Evolutionary conservation across 352 stramenopile species (phyloP), one percentile per base, ranked within the genome.

Genomic region (Peronospora farinosa): DNA sequence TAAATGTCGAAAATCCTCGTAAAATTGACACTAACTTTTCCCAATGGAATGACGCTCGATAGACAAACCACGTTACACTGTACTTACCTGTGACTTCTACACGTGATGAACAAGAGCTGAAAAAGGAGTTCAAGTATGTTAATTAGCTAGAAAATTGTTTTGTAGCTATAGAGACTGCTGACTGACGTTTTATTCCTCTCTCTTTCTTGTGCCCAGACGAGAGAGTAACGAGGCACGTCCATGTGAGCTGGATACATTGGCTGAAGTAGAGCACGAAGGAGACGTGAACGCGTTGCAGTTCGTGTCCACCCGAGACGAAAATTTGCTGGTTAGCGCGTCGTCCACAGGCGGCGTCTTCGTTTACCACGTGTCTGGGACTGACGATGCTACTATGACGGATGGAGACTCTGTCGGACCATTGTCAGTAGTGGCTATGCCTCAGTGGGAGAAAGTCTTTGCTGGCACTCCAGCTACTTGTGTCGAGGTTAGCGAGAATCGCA

Each of bases 231-330:
- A 56, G 13, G 42, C 40, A 6, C 56, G 50, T 10, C 40, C 63
- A 36, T 80, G 63, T 37, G 69, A 87, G 32, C 56, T 87, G 30
- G 74, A 41, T 7, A 60, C 54, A 2, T 48, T 89, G 51, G 66
- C 66, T 8, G 62, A 83, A 40, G 57, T 54, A 10, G 54, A 71
- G 17, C 72, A 84, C 41, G 59, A 64, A 0, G 76, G 78, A 50
- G 78, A 87, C 31, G 78, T 85, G 33, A 84, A 82, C 47, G 75
- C 72, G 25, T 57, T 89, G 31, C 58, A 64, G 16, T 87, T 87
- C 43, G 70, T 82, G 15, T 46, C 59, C 1, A 47, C 55, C 6
- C 63, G 47, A 25, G 66, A 51, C 32, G 65, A 78, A 40, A 84
- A 82, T 10, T 42, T 86, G 38, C 61, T 89, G 32, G 61, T 86